Evolutionary conservation across 2,329 filamentous ascomycete genomes (phyloP).

Genomic region (Venturia oleaginea): DNA sequence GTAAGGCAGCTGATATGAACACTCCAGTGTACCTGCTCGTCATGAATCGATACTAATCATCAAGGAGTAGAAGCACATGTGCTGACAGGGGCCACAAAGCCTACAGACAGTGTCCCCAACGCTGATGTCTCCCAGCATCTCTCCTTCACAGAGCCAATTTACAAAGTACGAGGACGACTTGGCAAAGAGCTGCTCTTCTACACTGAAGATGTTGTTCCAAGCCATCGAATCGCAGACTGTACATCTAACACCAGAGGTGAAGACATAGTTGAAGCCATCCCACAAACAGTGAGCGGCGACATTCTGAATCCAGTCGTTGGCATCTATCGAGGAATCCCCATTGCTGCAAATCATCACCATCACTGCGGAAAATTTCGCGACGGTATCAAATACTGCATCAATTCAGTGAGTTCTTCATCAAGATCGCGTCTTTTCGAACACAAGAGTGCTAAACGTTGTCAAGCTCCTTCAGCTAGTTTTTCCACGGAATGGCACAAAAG

Average conservation of each 20-base stretch:
- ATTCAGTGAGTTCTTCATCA: not conserved
- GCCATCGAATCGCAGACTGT: slow-evolving; percentile 2
- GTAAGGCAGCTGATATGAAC: not conserved
- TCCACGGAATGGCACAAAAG: not conserved
- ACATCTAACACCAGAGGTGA: not conserved
- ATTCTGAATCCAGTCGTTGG: slow-evolving; percentile 2
- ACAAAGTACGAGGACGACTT: not conserved
- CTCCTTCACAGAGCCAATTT: not conserved
- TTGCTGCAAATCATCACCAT: slow-evolving; percentile 2
- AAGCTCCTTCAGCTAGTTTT: slow-evolving; percentile 10
- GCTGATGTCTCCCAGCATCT: not conserved
- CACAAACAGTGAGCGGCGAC: not conserved
- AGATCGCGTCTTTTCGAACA: not conserved
- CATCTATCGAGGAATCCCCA: slow-evolving; percentile 8
- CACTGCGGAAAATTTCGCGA: not conserved
- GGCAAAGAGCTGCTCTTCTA: slow-evolving; percentile 5
- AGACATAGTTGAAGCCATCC: not conserved
- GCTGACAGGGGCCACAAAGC: not conserved
- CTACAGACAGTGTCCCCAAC: not conserved
- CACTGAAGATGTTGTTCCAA: not conserved
- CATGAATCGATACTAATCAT: not conserved
- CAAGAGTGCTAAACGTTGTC: not conserved
- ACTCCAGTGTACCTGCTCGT: not conserved
- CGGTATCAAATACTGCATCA: slow-evolving; percentile 10
- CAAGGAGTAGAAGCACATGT: not conserved